Evolutionary conservation across 768 basidiomycete genomes (phyloP), one percentile per base, ranked within the genome.

Genomic region (Mrakia frigida): DNA sequence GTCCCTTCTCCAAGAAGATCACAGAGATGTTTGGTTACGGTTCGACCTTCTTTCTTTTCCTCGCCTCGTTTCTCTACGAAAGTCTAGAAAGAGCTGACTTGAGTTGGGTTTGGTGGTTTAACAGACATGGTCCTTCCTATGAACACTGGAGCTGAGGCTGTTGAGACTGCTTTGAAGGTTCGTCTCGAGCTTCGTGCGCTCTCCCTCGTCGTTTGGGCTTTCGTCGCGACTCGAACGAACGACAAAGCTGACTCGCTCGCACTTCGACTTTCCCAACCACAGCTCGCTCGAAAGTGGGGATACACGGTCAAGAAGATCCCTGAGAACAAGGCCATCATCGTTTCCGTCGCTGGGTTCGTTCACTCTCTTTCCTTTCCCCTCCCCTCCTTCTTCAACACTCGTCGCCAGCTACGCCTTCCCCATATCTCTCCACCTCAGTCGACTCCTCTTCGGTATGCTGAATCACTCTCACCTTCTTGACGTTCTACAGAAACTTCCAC

Each of bases 71-170:
- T 50, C 13, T 39, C 10, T 4, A 6, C 7, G 7, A 67, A 10
- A 11, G 2, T 25, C 3, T 28, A 25, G 13, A 70, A n/a, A 35
- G 14, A 37, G 7, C 16, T 39, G 6, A 28, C 75, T 31, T 25
- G n/a, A 10, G 35, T 76, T 50, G 10, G 77, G n/a, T n/a, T n/a
- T n/a, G n/a, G n/a, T n/a, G n/a, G n/a, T n/a, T n/a, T n/a, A n/a
- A n/a, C 80, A 77, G 81, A 96, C 78, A 94, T 94, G 90, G 93
- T 97, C 2, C 86, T 98, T 13, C 95, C 96, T 33, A 97, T 98
- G 94, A 99, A 99, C 87, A 98, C 96, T 0, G 96, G 96, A 65
- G 94, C 94, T 0, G 97, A 99, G 82, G 97, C 97, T 11, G 97
- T 98, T 74, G 97, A 99, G 85, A 97, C 95, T 0, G 89, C 90